Evolutionary conservation across 2,329 filamentous ascomycete species (phyloP), one percentile per base, ranked within the genome.

Genomic region (Cladosporium sp.): DNA sequence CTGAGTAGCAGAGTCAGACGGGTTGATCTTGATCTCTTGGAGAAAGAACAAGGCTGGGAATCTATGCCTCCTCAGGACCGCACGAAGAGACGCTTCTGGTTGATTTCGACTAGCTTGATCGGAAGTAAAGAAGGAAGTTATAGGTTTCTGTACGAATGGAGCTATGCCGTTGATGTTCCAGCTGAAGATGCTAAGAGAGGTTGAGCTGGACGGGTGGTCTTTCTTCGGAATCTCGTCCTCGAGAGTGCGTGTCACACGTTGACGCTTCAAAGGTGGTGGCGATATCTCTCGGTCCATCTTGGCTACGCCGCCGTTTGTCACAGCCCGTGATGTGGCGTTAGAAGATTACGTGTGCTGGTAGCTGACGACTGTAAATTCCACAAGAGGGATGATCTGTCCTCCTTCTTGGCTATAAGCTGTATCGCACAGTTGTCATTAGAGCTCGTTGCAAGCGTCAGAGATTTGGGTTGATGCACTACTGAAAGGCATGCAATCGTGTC

Each of bases 161-260:
- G 65, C 63, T 39, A 80, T 76, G 55, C 78, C 77, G 62, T 80
- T 79, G 63, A 80, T 68, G 63, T 80, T 80, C 78, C 78, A 80
- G 9, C 76, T 76, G 65, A 75, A 78, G 28, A 80, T 71, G 5
- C 67, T 67, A 11, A 78, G 59, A 28, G 17, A 60, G 38, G 8
- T 30, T 42, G 34, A 17, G 20, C 4, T 17, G 45, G 42, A 5
- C 7, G 19, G 15, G n/a, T 22, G 38, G 3, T 30, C 25, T 30
- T 19, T 25, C 36, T 40, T 40, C n/a, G 22, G 19, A 6, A 19
- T 9, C 9, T 22, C 8, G 14, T 57, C 36, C 22, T 42, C 34
- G 3, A 9, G 40, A 12, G 2, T 20, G n/a, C 30, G 25, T 12
- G 22, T 28, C 1, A 42, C 9, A 12, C 62, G 59, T 40, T 61